Conservation (phyloP, 2,329 filamentous ascomycete species). For the Colletotrichum truncatum region DNA sequence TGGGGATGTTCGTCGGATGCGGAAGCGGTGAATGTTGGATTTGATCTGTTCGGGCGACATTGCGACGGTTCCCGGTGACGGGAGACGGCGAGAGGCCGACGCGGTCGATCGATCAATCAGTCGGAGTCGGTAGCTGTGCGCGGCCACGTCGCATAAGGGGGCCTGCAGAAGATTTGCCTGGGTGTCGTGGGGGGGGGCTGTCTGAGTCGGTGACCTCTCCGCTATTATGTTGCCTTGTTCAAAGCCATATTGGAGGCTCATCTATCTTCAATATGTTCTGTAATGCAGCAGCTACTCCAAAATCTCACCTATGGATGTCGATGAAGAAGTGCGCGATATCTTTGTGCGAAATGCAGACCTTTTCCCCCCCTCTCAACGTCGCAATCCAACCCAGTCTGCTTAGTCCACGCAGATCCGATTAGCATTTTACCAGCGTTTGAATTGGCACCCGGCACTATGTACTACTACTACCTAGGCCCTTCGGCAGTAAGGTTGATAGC, state of each 20-base stretch:
- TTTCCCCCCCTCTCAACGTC: neutral
- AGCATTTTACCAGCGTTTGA: neutral
- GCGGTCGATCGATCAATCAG: neutral
- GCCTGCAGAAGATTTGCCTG: neutral
- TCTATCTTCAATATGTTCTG: neutral
- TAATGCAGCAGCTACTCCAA: neutral
- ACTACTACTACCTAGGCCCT: neutral
- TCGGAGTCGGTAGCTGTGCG: conserved; percentile 1
- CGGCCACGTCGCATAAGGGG: conserved; percentile 2
- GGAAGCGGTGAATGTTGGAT: conserved; percentile 38
- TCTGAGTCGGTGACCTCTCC: conserved; percentile 1
- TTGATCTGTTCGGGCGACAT: conserved; percentile 33
- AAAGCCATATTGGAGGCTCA: neutral
- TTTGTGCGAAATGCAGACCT: neutral
- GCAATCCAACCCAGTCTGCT: neutral
- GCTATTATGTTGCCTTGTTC: neutral
- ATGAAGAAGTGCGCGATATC: neutral
- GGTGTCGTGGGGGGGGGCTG: neutral
- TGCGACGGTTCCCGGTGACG: conserved; percentile 1
- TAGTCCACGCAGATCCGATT: conserved; percentile 11
- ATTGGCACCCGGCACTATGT: neutral
- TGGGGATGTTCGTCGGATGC: conserved; percentile 35
- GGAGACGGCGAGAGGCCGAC: conserved; percentile 23
- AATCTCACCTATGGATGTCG: neutral
- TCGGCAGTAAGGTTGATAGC: conserved; percentile 3